Evolutionary conservation across 352 stramenopile species (phyloP).

Genomic region (Globisporangium cylindrosporum): DNA sequence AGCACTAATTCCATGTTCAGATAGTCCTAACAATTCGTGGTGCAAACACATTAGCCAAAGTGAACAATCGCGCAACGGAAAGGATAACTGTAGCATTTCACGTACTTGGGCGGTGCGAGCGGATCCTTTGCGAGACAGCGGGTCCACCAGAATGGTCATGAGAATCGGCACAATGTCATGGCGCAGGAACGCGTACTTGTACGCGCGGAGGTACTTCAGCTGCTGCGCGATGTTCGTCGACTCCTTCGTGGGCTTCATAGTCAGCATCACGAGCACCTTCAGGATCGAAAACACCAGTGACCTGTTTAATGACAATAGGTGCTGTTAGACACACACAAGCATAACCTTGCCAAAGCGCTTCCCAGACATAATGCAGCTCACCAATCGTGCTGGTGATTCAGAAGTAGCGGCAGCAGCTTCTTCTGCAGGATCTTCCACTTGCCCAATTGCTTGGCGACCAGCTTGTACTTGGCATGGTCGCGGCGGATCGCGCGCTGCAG

Average conservation of each 20-base stretch:
- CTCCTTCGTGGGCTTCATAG: slow-evolving; percentile 78
- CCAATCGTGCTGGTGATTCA: slow-evolving; percentile 88
- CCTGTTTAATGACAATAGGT: slow-evolving; percentile 17
- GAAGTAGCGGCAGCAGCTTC: slow-evolving; percentile 79
- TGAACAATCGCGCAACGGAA: not conserved
- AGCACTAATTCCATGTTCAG: slow-evolving; percentile 87
- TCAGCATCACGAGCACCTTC: slow-evolving; percentile 90
- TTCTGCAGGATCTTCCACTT: slow-evolving; percentile 88
- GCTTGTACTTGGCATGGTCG: slow-evolving; percentile 79
- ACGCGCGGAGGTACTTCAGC: slow-evolving; percentile 73
- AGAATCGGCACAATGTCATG: slow-evolving; percentile 72
- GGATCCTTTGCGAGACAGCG: slow-evolving; percentile 62
- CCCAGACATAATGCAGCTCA: slow-evolving; percentile 3
- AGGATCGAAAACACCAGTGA: slow-evolving; percentile 86
- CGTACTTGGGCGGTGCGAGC: slow-evolving; percentile 43
- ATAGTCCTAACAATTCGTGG: slow-evolving; percentile 42
- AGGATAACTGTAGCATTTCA: not conserved
- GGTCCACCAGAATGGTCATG: slow-evolving; percentile 84
- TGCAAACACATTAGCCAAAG: not conserved
- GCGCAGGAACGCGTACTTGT: slow-evolving; percentile 85
- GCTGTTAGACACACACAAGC: not conserved
- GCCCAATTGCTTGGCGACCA: slow-evolving; percentile 81
- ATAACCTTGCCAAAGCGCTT: not conserved
- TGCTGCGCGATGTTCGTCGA: slow-evolving; percentile 81
- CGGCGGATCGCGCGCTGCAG: slow-evolving; percentile 77